Evolutionary conservation across 176 grass and related monocot species (phyloP), one percentile per base, ranked within the genome.

Genomic region (Canna indica): DNA sequence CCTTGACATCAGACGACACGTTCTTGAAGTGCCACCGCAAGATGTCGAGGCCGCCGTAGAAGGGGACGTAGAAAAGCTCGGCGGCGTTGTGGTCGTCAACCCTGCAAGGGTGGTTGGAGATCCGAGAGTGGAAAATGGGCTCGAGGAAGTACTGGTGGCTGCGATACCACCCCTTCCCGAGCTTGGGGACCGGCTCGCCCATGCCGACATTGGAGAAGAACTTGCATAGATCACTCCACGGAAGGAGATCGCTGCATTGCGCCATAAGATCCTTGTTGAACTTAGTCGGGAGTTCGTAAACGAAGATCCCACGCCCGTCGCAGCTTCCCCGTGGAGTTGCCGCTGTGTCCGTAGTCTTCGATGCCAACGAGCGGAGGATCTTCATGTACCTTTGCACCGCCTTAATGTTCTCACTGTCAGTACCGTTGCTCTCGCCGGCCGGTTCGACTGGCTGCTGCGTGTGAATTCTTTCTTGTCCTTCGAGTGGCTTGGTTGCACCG

Each of bases 41-140:
- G 15, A 50, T 16, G 45, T 50, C 17, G n/a, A 71, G 41, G 6
- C 44, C 68, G n/a, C 25, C 68, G 29, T 71, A 71, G 44, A 52
- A 71, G 28, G 68, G 46, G 32, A 71, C 68, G 68, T 71, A 71
- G 68, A 71, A 71, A 13, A 71, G 68, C 68, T 34, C 53, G 44
- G 68, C 68, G 16, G n/a, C 27, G 68, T 32, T 22, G 45, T 30
- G 46, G 45, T 71, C 68, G 46, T 50, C 16, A 9, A 71, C 68
- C 7, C 68, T 30, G 46, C 68, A 53, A 18, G 68, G 46, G 46
- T 53, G 68, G 68, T 71, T 71, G 17, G 27, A 22, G 68, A 71
- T 50, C 44, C 68, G 45, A 12, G 25, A 16, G 29, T 71, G 68
- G 68, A 71, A 71, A 46, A 71, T 71, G 68, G 68, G 45, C 68